Conservation (phyloP, 1,284 basidiomycete genomes). For the Ustilago crameri region DNA sequence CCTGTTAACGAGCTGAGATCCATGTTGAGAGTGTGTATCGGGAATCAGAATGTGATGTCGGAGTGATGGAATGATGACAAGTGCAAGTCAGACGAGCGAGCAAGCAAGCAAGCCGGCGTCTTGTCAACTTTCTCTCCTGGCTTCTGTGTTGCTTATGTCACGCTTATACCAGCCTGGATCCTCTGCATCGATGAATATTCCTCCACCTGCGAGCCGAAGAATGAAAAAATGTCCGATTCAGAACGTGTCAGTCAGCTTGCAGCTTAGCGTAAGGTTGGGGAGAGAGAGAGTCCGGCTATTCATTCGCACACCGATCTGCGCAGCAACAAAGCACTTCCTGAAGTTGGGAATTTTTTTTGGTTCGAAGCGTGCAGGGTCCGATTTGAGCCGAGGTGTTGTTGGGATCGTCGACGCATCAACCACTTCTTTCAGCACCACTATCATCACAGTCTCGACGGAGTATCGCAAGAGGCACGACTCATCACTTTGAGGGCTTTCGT, state of each 20-base stretch:
- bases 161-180: neutral
- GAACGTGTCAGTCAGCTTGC: neutral
- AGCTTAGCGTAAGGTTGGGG: neutral
- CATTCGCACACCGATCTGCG: neutral
- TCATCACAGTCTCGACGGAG: neutral
- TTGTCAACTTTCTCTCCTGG: conserved; percentile 1
- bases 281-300: neutral
- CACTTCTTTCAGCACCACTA: neutral
- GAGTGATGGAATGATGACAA: neutral
- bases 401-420: neutral
- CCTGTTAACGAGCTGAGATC: conserved; percentile 55
- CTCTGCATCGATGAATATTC: neutral
- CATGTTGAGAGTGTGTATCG: conserved; percentile 32
- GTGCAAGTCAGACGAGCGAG: neutral
- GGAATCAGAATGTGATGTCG: neutral
- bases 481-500: neutral
- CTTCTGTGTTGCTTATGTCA: conserved; percentile 13
- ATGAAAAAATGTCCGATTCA: neutral
- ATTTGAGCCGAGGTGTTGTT: conserved; percentile 12
- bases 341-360: neutral
- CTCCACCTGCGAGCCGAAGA: conserved; percentile 10
- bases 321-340: neutral
- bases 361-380: conserved; percentile 16
- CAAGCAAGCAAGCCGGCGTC: neutral
- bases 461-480: neutral